Evolutionary conservation across 2,329 filamentous ascomycete species (phyloP).

Genomic region (Dactylellina sp.): DNA sequence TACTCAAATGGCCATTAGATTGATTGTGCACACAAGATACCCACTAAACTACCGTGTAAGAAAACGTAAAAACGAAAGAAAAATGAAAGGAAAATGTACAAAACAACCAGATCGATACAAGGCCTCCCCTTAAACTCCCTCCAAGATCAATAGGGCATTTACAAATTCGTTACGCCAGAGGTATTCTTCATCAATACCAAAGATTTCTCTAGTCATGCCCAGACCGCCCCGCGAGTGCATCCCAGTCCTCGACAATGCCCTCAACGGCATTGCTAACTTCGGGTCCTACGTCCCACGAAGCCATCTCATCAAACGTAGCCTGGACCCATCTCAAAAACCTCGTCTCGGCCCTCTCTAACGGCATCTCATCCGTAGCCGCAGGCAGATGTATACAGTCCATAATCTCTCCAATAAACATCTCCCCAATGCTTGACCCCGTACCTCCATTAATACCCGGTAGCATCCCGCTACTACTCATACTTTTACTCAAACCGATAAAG

Average conservation of each 20-base stretch:
- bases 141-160: conserved; percentile 1
- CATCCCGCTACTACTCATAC: conserved; percentile 38
- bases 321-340: conserved; percentile 60
- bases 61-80: neutral
- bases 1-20: conserved; percentile 1
- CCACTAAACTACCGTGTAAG: neutral
- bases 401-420: conserved; percentile 58
- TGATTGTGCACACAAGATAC: neutral
- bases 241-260: conserved; percentile 49
- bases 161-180: neutral
- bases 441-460: conserved; percentile 23
- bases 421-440: conserved; percentile 54
- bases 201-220: conserved; percentile 9
- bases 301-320: conserved; percentile 60
- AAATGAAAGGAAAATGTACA: neutral
- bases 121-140: conserved; percentile 1
- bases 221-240: conserved; percentile 21
- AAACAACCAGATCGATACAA: conserved; percentile 3
- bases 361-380: conserved; percentile 57
- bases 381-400: conserved; percentile 57
- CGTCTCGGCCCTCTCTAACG: conserved; percentile 59
- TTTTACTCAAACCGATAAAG: conserved; percentile 50
- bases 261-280: conserved; percentile 57
- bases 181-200: neutral
- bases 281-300: conserved; percentile 59